Conservation (phyloP, 2,329 filamentous ascomycete genomes). For the Hymenoscyphus infarciens region DNA sequence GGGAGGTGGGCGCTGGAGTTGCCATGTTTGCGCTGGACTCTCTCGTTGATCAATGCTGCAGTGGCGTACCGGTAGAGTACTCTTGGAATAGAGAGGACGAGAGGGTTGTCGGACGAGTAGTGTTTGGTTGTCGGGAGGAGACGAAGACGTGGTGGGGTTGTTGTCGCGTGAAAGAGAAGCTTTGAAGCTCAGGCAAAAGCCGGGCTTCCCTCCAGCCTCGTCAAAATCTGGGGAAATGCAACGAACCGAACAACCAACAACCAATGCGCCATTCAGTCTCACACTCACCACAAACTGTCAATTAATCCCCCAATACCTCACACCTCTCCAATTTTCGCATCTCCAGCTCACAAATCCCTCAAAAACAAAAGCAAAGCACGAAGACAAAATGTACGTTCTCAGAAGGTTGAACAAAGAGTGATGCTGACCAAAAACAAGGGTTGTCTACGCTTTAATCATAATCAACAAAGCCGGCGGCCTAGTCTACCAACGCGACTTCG, state of each 20-base stretch:
- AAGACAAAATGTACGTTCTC: background rate
- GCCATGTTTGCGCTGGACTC: slow-evolving; percentile 20
- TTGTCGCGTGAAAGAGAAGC: slow-evolving; percentile 21
- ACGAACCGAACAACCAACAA: slow-evolving; percentile 4
- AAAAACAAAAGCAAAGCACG: background rate
- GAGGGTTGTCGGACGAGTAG: background rate
- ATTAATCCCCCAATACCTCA: background rate
- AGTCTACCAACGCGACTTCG: slow-evolving; percentile 93
- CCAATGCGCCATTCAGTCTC: slow-evolving; percentile 16
- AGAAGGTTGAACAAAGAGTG: background rate
- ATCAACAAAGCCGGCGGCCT: slow-evolving; percentile 98
- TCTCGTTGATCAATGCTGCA: background rate
- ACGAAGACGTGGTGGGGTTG: slow-evolving; percentile 11
- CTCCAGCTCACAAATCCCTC: background rate
- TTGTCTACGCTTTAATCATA: slow-evolving; percentile 90
- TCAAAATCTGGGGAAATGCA: slow-evolving; percentile 22
- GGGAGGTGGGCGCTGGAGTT: slow-evolving; percentile 45
- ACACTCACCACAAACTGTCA: background rate
- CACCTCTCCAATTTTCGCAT: background rate
- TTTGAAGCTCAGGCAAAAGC: slow-evolving; percentile 8
- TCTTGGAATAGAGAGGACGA: background rate
- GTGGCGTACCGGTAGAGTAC: background rate
- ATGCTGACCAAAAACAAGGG: slow-evolving; percentile 53
- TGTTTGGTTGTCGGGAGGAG: background rate
- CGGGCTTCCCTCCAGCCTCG: background rate